Conservation (phyloP, 768 basidiomycete genomes). For the Piloderma croceum region DNA sequence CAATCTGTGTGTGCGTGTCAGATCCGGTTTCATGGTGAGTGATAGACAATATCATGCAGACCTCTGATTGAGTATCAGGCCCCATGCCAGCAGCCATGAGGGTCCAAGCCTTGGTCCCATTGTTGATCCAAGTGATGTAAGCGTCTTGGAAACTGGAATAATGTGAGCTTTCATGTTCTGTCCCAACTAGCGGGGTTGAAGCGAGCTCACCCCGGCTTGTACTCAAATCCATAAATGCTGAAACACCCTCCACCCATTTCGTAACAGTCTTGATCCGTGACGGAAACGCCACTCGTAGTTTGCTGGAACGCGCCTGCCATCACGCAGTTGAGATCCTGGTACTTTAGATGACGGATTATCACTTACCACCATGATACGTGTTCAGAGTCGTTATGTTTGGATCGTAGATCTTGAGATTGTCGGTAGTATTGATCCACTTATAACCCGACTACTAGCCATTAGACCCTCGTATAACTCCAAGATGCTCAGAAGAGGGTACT, state of each 20-base stretch:
- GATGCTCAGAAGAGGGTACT: constrained; percentile 2
- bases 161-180: not conserved
- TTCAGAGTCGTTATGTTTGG: constrained; percentile 29
- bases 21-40: constrained; percentile 33
- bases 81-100: constrained; percentile 34
- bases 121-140: constrained; percentile 49
- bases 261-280: constrained; percentile 39
- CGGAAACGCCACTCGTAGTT: constrained; percentile 27
- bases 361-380: constrained; percentile 33
- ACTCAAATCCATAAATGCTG: constrained; percentile 48
- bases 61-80: constrained; percentile 27
- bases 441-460: constrained; percentile 33
- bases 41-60: constrained; percentile 40
- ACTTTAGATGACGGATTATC: not conserved
- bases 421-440: constrained; percentile 27
- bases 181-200: not conserved
- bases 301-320: constrained; percentile 28
- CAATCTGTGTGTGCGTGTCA: constrained; percentile 35
- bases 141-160: constrained; percentile 37
- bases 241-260: constrained; percentile 31
- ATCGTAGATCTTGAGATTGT: constrained; percentile 30
- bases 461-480: no score
- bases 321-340: not conserved
- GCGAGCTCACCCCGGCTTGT: constrained; percentile 29
- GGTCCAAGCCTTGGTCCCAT: constrained; percentile 40